phyloP scores from a whole-genome alignment of 2,329 filamentous ascomycete species.

The Fusarium odoratissimum region DNA sequence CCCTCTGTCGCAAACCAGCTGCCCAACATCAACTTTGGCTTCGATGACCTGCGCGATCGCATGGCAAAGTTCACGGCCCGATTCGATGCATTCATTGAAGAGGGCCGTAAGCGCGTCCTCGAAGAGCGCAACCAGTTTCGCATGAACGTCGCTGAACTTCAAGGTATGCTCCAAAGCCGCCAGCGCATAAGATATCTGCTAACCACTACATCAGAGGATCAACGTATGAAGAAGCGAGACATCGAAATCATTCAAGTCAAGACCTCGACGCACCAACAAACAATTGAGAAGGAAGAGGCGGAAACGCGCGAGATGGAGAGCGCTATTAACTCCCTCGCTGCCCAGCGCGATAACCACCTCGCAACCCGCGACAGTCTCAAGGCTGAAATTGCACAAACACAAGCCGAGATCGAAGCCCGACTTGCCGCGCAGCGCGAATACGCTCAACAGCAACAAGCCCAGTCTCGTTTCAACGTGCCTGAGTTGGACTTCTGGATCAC shows the following conservation, averaged over 20 bases:
- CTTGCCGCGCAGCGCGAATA: slow-evolving; percentile 79
- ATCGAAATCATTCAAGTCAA: slow-evolving; percentile 85
- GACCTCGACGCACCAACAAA: slow-evolving; percentile 76
- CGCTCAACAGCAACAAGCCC: slow-evolving; percentile 80
- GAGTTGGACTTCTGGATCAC: slow-evolving; percentile 97
- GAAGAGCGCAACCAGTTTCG: slow-evolving; percentile 96
- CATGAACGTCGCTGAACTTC: slow-evolving; percentile 87
- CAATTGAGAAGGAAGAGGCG: slow-evolving; percentile 78
- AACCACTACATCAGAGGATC: slow-evolving; percentile 74
- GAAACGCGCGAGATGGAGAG: slow-evolving; percentile 81
- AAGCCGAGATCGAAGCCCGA: slow-evolving; percentile 75
- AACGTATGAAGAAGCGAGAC: slow-evolving; percentile 87
- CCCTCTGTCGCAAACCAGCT: slow-evolving; percentile 81
- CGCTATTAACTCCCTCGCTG: slow-evolving; percentile 67
- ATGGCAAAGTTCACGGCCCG: slow-evolving; percentile 92
- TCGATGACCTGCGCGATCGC: slow-evolving; percentile 92
- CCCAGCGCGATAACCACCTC: slow-evolving; percentile 71
- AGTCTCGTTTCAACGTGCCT: slow-evolving; percentile 88
- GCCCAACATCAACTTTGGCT: slow-evolving; percentile 93
- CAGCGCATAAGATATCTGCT: background rate
- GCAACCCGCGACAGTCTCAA: slow-evolving; percentile 67
- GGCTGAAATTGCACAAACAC: slow-evolving; percentile 73
- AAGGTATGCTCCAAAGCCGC: slow-evolving; percentile 69
- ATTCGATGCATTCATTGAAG: slow-evolving; percentile 95
- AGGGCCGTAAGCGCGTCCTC: slow-evolving; percentile 86